Evolutionary conservation across 2,329 filamentous ascomycete genomes (phyloP).

Genomic region (Tolypocladium paradoxum): DNA sequence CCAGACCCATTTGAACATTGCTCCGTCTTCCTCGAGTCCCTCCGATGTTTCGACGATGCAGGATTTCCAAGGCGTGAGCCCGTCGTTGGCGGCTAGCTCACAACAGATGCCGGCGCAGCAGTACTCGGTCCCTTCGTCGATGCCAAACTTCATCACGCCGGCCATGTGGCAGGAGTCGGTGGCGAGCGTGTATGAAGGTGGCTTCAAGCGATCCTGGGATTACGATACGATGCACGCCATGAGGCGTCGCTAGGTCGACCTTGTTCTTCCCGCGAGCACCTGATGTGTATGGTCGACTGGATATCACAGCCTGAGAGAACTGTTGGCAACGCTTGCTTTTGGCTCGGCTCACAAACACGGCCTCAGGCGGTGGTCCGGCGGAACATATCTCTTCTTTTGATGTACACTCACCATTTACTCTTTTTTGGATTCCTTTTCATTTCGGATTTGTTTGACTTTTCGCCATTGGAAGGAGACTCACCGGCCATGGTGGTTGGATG

Average conservation of each 20-base stretch:
- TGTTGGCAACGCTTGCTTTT: not conserved
- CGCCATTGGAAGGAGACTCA: not conserved
- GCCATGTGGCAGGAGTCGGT: conserved; percentile 67
- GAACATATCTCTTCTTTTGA: not conserved
- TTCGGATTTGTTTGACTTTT: not conserved
- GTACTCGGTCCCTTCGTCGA: conserved; percentile 40
- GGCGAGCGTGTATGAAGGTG: conserved; percentile 56
- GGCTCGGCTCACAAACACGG: not conserved
- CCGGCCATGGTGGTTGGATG: not conserved
- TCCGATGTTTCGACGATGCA: conserved; percentile 43
- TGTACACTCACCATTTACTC: not conserved
- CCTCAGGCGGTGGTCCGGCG: not conserved
- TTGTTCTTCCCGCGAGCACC: too few relatives aligned
- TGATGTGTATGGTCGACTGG: not conserved
- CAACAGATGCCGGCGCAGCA: conserved; percentile 38
- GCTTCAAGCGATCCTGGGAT: conserved; percentile 52
- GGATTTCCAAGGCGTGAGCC: conserved; percentile 37
- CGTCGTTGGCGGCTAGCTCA: conserved; percentile 30
- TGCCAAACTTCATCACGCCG: conserved; percentile 53
- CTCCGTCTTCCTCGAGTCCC: conserved; percentile 38
- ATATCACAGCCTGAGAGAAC: too few relatives aligned
- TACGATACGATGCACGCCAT: conserved; percentile 30
- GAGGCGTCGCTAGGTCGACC: conserved; percentile 13
- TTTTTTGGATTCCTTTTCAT: not conserved
- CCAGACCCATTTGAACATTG: conserved; percentile 39